A percentile compares a stretch with the other conserved stretches of the same genome.
Conservation (phyloP, 164 flowering plant species). For the Annona cherimola region DNA sequence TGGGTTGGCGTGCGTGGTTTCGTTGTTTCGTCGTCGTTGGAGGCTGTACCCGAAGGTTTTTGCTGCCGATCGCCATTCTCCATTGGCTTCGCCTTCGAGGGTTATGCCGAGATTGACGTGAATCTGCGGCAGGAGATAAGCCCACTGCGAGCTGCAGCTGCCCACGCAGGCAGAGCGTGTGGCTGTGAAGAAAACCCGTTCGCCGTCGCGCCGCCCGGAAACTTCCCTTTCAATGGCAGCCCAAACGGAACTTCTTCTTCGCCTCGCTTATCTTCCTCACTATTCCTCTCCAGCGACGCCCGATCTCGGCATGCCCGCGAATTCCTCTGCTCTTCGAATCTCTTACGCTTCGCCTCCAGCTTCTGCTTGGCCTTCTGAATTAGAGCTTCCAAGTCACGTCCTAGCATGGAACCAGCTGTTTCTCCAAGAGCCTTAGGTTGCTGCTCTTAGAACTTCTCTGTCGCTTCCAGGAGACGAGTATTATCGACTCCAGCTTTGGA, state of each 20-base stretch:
- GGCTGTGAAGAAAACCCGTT: constrained; percentile 20
- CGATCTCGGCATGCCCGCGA: constrained; percentile 5
- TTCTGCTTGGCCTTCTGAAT: constrained; percentile 74
- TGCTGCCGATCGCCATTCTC: no score
- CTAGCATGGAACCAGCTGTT: constrained; percentile 90
- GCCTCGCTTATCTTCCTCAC: constrained; percentile 17
- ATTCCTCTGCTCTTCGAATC: constrained; percentile 48
- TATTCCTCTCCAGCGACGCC: constrained; percentile 9
- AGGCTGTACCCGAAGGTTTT: no score
- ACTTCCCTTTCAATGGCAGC: constrained; percentile 22
- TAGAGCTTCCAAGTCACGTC: constrained; percentile 82
- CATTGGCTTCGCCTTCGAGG: constrained; percentile 83
- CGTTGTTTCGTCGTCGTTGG: no score
- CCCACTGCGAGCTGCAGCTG: constrained; percentile 64
- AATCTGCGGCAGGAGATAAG: constrained; percentile 87
- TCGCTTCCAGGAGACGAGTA: constrained; percentile 80
- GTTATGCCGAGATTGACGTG: constrained; percentile 94
- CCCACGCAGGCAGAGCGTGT: constrained; percentile 27
- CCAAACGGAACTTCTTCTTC: constrained; percentile 28
- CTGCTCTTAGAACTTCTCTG: constrained; percentile 76
- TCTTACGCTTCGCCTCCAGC: constrained; percentile 80
- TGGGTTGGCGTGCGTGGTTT: not conserved
- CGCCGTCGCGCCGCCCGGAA: not conserved
- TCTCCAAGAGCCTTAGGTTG: constrained; percentile 95
- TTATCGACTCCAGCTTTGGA: constrained; percentile 85